These are phyloP conservation scores for Gloeopeniophorella convolvens DNA, from an alignment of 768 basidiomycete species.

Conservation along the genomic window DNA sequence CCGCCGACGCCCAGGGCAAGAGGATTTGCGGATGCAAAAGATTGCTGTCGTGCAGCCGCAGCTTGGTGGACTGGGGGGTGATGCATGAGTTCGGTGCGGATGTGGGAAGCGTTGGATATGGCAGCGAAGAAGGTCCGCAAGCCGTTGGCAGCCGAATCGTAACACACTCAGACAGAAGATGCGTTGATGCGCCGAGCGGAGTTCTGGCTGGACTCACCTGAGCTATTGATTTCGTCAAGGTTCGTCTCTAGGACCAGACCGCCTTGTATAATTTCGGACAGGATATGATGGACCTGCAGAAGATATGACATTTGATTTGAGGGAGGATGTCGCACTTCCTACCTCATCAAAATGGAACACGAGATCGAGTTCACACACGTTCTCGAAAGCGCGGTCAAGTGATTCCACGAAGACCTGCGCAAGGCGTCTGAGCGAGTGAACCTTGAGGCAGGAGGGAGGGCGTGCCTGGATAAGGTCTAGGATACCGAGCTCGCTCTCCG, in stretches of 20 bases:
- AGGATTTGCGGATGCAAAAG: conserved; percentile 76
- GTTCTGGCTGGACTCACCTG: too few relatives aligned
- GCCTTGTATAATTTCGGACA: conserved; percentile 95
- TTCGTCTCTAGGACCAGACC: conserved; percentile 95
- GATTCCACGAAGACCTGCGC: conserved; percentile 93
- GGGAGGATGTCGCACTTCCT: conserved; percentile 17
- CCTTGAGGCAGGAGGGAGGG: background rate
- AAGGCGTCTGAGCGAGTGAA: background rate
- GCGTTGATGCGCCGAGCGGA: too few relatives aligned
- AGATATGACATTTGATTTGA: background rate
- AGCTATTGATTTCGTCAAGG: conserved; percentile 72
- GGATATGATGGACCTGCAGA: conserved; percentile 82
- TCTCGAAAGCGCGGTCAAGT: conserved; percentile 92
- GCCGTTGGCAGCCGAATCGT: too few relatives aligned
- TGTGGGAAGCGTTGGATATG: background rate
- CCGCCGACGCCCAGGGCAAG: conserved; percentile 61
- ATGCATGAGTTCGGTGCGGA: background rate
- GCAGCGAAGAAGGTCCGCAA: too few relatives aligned
- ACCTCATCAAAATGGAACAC: conserved; percentile 99
- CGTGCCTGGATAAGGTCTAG: conserved; percentile 93
- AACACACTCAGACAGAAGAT: too few relatives aligned
- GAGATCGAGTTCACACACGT: conserved; percentile 96
- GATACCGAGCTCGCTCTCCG: conserved; percentile 95
- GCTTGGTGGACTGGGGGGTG: conserved; percentile 54
- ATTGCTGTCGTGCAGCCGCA: conserved; percentile 67